Conservation (phyloP, 306 rosid species). For the Quercus glauca region DNA sequence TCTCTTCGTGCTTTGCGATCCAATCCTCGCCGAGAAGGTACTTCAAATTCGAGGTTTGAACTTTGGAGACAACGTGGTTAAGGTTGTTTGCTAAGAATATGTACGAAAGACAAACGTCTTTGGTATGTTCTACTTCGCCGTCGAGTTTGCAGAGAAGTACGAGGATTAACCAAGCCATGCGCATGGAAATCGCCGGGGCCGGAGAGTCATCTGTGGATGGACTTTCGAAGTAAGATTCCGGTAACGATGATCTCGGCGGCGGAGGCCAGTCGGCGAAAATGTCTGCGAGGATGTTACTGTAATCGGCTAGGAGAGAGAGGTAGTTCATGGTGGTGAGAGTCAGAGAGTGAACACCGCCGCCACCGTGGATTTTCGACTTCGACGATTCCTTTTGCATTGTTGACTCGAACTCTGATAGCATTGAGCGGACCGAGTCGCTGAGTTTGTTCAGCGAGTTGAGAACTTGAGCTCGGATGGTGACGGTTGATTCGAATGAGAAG, state of each 20-base stretch:
- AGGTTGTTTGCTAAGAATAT: slow-evolving; percentile 67
- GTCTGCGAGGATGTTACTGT: slow-evolving; percentile 42
- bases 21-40: slow-evolving; percentile 64
- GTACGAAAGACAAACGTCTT: slow-evolving; percentile 50
- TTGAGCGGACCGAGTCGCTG: slow-evolving; percentile 31
- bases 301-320: slow-evolving; percentile 57
- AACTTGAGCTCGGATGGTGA: slow-evolving; percentile 37
- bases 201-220: slow-evolving; percentile 27
- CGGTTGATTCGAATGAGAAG: slow-evolving; percentile 47
- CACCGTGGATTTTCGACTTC: slow-evolving; percentile 21
- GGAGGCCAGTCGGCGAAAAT: slow-evolving; percentile 42
- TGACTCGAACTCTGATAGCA: slow-evolving; percentile 44
- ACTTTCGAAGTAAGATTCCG: slow-evolving; percentile 38
- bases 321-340: slow-evolving; percentile 42
- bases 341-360: slow-evolving; percentile 52
- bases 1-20: slow-evolving; percentile 46
- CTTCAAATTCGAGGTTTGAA: slow-evolving; percentile 50
- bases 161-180: slow-evolving; percentile 53
- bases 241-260: slow-evolving; percentile 20
- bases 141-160: slow-evolving; percentile 73
- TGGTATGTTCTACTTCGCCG: slow-evolving; percentile 46
- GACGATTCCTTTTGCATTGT: slow-evolving; percentile 49
- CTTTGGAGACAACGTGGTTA: slow-evolving; percentile 41
- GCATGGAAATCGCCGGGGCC: slow-evolving; percentile 18
- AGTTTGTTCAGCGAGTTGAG: slow-evolving; percentile 33